Evolutionary conservation across 345 rosid species (phyloP).

Genomic region (Linum trigynum): DNA sequence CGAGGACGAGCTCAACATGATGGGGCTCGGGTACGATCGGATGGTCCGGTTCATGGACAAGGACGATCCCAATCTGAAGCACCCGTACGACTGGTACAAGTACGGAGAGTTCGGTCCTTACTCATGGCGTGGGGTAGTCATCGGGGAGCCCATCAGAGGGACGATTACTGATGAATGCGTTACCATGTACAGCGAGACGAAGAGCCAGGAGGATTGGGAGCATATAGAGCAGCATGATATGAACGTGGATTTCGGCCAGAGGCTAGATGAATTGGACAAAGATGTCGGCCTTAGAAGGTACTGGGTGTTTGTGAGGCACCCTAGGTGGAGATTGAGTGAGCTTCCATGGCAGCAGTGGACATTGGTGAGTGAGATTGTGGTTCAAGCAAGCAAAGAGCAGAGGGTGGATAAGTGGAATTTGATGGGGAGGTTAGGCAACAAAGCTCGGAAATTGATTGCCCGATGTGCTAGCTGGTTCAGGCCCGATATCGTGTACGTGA

Average conservation of each 20-base stretch:
- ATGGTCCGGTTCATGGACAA: slow-evolving; percentile 87
- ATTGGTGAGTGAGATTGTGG: slow-evolving; percentile 67
- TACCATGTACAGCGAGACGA: slow-evolving; percentile 53
- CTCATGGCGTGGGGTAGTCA: slow-evolving; percentile 94
- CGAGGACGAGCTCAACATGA: slow-evolving; percentile 65
- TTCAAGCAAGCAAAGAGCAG: slow-evolving; percentile 60
- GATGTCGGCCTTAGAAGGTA: slow-evolving; percentile 59
- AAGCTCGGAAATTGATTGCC: slow-evolving; percentile 50
- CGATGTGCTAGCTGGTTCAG: slow-evolving; percentile 91
- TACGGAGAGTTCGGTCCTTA: slow-evolving; percentile 92
- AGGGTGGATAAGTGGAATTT: slow-evolving; percentile 89
- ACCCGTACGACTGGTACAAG: slow-evolving; percentile 85
- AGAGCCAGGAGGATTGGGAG: slow-evolving; percentile 73
- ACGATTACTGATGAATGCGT: slow-evolving; percentile 69
- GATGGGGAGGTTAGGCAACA: slow-evolving; percentile 88
- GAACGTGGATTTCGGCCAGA: slow-evolving; percentile 60
- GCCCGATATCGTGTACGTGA: slow-evolving; percentile 82
- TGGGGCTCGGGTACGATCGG: slow-evolving; percentile 85
- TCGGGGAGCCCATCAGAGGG: slow-evolving; percentile 83
- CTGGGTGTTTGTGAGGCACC: slow-evolving; percentile 94
- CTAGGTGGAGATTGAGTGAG: slow-evolving; percentile 69
- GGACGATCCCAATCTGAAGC: slow-evolving; percentile 76
- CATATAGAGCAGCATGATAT: slow-evolving; percentile 79
- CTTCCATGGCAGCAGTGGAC: slow-evolving; percentile 95
- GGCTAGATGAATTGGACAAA: slow-evolving; percentile 51